Base-by-base conservation (phyloP, 805 yeast genomes). In the Debaryomyces castellii region DNA sequence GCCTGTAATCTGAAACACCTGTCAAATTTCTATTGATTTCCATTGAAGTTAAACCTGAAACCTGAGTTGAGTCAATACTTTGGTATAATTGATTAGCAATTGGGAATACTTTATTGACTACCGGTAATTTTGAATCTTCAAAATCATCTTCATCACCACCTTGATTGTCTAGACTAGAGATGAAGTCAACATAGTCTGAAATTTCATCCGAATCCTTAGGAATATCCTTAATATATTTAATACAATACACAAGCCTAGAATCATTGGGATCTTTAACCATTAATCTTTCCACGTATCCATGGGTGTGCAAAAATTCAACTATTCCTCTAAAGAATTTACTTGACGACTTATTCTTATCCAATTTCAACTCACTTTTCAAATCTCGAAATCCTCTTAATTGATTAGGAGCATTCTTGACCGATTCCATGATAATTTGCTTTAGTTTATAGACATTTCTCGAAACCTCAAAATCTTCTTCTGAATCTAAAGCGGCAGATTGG, bases 1-100 rank as follows among this genome's bases (percentile, higher is more conserved):
- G 75, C 38, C 85, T 70, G 27, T 68, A 65, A 47, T 77, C 85
- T 16, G 72, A 66, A 5, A 59, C 59, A 0, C 96, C 96, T 7
- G 81, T 72, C 1, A 88, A 45, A 3, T 52, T 54, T 3, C 70
- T 63, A 4, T 73, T 64, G 1, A 87, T 56, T 5, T 78, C 82
- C 67, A 81, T 81, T 0, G 85, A 76, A 0, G 90, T 73, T 1
- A 80, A 65, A 0, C 96, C 96, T 0, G 61, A 58, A 0, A 57
- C 54, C 0, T 76, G 80, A 4, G 71, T 48, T 1, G 63, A 52
- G 5, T 60, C 56, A 1, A 82, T 74, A 3, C 74, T 46, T 42
- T 80, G 81, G 56, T 69, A 81, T 0, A 87, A 62, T 59, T 89
- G 96, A 49, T 74, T 78, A 32, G 81, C 83, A 0, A 83, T 50